These are phyloP conservation scores for Rubroboletus satanas DNA, from an alignment of 768 basidiomycete genomes.

Conservation along the genomic window DNA sequence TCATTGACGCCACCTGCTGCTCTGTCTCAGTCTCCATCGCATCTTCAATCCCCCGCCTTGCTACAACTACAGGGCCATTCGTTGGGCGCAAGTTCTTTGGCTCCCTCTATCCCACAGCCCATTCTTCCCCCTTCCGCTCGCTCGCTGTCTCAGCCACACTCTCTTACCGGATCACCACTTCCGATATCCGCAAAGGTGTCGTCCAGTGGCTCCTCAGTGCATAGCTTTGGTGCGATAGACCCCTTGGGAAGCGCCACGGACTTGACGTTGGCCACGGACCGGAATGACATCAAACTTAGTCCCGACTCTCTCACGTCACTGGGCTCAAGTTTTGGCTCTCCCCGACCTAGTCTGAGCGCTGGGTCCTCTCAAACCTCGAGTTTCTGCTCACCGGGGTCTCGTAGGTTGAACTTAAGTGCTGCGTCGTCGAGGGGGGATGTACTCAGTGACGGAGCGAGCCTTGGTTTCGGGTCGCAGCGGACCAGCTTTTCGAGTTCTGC, in stretches of 20 bases:
- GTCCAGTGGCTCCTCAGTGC: constrained; percentile 21
- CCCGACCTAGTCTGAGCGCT: constrained; percentile 24
- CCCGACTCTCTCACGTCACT: constrained; percentile 28
- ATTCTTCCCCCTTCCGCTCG: constrained; percentile 19
- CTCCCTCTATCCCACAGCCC: constrained; percentile 17
- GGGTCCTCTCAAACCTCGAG: constrained; percentile 28
- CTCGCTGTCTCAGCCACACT: constrained; percentile 27
- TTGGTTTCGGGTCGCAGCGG: constrained; percentile 21
- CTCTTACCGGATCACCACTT: constrained; percentile 29
- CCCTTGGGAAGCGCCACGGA: constrained; percentile 14
- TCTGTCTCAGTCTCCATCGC: constrained; percentile 22
- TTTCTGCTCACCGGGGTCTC: constrained; percentile 25
- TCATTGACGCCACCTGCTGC: constrained; percentile 15
- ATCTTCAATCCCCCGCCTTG: constrained; percentile 13
- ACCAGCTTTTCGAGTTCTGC: constrained; percentile 20
- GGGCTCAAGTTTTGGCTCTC: constrained; percentile 25
- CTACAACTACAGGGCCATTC: constrained; percentile 20
- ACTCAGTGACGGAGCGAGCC: constrained; percentile 11
- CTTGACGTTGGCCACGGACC: constrained; percentile 23
- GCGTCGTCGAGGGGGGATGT: constrained; percentile 20
- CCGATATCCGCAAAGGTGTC: constrained; percentile 20
- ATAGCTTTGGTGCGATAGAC: constrained; percentile 14
- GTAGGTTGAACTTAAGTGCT: constrained; percentile 19
- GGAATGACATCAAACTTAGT: constrained; percentile 22
- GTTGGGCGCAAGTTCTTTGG: constrained; percentile 14